Conservation (phyloP, 306 rosid genomes). For the Rosa rugosa region DNA sequence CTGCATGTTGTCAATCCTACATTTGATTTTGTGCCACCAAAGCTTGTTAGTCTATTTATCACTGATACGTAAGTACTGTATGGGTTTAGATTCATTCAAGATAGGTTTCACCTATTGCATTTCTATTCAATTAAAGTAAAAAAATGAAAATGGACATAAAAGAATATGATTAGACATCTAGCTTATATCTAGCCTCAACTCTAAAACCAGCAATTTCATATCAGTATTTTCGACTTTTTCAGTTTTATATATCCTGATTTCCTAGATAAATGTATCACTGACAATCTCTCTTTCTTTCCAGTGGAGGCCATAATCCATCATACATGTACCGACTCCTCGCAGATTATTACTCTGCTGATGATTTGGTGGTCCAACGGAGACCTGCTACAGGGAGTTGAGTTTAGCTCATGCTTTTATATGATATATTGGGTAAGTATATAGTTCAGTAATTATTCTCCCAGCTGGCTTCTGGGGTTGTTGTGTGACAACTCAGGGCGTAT, state of each 20-base stretch:
- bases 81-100: neutral
- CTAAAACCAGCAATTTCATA: neutral
- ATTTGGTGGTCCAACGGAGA: constrained; percentile 76
- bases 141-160: neutral
- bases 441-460: neutral
- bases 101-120: neutral
- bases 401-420: constrained; percentile 32
- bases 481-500: neutral
- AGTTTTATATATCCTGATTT: constrained; percentile 9
- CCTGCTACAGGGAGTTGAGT: constrained; percentile 48
- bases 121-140: neutral
- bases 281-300: constrained; percentile 37
- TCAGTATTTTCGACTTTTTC: neutral
- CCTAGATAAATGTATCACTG: constrained; percentile 17
- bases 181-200: neutral
- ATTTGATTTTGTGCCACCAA: constrained; percentile 93
- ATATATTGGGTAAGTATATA: constrained; percentile 33
- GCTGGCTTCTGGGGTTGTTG: neutral
- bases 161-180: neutral
- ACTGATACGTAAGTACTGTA: constrained; percentile 82
- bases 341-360: constrained; percentile 94
- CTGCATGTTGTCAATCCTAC: constrained; percentile 88
- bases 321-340: constrained; percentile 95
- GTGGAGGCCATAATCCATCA: constrained; percentile 97
- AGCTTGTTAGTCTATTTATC: constrained; percentile 83